Percentiles rank a stretch among this genome's conserved stretches.
Conservation (phyloP, 352 stramenopile genomes). For the Globisporangium echinulatum region DNA sequence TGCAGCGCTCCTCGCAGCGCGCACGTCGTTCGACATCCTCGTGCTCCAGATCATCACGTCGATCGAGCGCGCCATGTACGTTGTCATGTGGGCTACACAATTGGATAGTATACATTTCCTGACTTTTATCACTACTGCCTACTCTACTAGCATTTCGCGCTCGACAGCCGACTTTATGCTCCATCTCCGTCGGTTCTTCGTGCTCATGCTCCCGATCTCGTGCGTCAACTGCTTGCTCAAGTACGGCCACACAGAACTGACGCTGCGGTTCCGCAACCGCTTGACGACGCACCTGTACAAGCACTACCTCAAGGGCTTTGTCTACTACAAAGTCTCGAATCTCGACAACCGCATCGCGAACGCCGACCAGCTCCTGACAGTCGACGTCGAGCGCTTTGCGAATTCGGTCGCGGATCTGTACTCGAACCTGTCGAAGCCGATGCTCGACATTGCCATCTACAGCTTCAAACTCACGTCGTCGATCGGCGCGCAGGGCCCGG, state of each 20-base stretch:
- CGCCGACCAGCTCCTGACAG: conserved; percentile 81
- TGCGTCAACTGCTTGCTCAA: conserved; percentile 81
- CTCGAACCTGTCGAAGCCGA: conserved; percentile 82
- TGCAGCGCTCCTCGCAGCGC: conserved; percentile 46
- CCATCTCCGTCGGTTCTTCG: conserved; percentile 67
- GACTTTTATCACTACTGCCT: no score
- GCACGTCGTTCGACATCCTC: conserved; percentile 76
- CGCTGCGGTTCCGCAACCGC: conserved; percentile 74
- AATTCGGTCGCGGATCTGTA: conserved; percentile 84
- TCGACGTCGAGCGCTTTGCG: conserved; percentile 82
- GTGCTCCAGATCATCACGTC: conserved; percentile 72
- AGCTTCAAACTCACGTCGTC: conserved; percentile 51
- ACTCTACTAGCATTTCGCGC: conserved; percentile 39
- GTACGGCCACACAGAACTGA: conserved; percentile 76
- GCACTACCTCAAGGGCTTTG: conserved; percentile 84
- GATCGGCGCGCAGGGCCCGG: conserved; percentile 69
- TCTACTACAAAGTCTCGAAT: conserved; percentile 90
- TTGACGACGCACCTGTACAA: conserved; percentile 77
- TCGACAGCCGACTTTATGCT: conserved; percentile 54
- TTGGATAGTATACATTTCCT: no score
- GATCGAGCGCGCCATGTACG: conserved; percentile 66
- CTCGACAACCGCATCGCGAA: conserved; percentile 85
- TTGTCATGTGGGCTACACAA: background rate
- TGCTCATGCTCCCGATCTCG: conserved; percentile 71
- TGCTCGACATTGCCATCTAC: conserved; percentile 83